Evolutionary conservation across 2,329 filamentous ascomycete genomes (phyloP).

Genomic region (Microsporum audouinii): DNA sequence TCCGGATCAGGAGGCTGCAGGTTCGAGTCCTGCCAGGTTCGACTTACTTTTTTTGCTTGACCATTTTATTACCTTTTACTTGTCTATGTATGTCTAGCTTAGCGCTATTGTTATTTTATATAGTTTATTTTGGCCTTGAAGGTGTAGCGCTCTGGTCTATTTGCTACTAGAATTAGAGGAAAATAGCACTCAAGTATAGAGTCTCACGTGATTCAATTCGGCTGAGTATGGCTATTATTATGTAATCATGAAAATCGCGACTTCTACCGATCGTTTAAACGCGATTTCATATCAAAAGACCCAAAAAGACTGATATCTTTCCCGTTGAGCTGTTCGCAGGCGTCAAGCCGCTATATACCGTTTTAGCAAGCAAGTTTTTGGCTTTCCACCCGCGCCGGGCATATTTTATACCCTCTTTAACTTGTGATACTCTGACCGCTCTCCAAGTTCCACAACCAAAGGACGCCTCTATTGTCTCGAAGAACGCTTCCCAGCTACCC

Average conservation of each 20-base stretch:
- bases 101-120: neutral
- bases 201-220: neutral
- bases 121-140: neutral
- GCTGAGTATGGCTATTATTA: neutral
- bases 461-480: no score
- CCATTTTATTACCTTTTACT: neutral
- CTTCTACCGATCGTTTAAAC: neutral
- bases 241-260: neutral
- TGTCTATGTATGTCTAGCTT: no score
- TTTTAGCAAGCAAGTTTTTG: no score
- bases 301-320: neutral
- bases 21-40: slow-evolving; percentile 7
- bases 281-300: neutral
- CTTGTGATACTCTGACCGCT: no score
- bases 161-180: no score
- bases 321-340: neutral
- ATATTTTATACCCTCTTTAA: no score
- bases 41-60: neutral
- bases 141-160: neutral
- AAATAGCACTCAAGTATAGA: neutral
- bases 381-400: no score
- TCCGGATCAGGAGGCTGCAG: slow-evolving; percentile 6
- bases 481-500: no score
- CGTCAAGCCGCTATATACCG: neutral
- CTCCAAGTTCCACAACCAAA: no score